Evolutionary conservation across 345 rosid genomes (phyloP), one percentile per base, ranked within the genome.

Genomic region (Lagerstroemia speciosa): DNA sequence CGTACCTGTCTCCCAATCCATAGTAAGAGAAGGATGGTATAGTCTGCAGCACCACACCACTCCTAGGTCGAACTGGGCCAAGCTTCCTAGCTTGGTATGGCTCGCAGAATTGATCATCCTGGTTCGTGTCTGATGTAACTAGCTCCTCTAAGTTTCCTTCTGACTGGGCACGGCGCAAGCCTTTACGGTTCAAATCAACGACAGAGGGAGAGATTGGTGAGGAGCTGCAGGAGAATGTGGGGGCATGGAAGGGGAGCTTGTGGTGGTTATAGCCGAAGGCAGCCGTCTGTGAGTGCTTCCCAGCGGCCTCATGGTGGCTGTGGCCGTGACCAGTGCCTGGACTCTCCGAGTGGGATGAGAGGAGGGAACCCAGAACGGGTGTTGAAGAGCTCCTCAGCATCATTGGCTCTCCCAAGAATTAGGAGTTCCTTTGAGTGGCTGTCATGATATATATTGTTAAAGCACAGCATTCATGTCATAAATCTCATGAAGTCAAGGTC

Each of bases 311-410:
- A 63, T 79, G 78, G 74, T 71, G 73, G 67, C 22, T 36, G 64
- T 53, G 73, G 32, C 62, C 31, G 9, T 57, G 62, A 17, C 62
- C 63, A 65, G 32, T 76, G 65, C 22, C 76, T 8, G 85, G 82
- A 50, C 77, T 78, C 6, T 85, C 92, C 0, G 83, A 52, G 29
- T 76, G 32, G 29, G 84, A 78, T 1, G 84, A 31, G 19, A 85
- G 73, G 41, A 88, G 85, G 24, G 93, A 85, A 19, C 90, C 85
- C 11, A 88, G 86, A 74, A 88, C 64, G 1, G 93, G 93, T 0
- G 90, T 88, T 46, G 90, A 85, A 20, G 90, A 82, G 80, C 90
- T 88, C 67, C 85, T 81, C 9, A 88, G 81, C 68, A 88, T 22
- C 90, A 85, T 87, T 11, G 9, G 15, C 20, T 57, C 17, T 58